Evolutionary conservation across 1,284 basidiomycete genomes (phyloP), one percentile per base, ranked within the genome.

Genomic region (Ganoderma lucidum): DNA sequence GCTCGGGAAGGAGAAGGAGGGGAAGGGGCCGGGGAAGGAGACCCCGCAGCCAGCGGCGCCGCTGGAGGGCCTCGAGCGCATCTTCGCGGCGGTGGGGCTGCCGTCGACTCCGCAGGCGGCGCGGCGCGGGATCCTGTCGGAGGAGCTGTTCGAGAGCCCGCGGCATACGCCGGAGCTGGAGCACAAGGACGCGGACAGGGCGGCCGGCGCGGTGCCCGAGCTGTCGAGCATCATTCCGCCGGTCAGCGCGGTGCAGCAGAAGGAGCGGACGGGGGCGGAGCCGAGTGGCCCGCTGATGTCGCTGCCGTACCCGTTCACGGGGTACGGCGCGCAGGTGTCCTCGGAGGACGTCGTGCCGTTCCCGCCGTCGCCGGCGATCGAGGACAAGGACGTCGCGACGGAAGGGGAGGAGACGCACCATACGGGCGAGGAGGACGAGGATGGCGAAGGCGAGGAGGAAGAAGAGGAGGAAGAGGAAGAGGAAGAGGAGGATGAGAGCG

Each of bases 311-410:
- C n/a, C n/a, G n/a, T n/a, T n/a, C n/a, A n/a, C n/a, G n/a, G n/a
- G 82, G 4, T 83, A 83, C 64, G 84, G 84, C 45, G 87, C 88
- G 6, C 88, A 87, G 69, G 81, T 85, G 63, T 89, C 89, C 6
- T 87, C 86, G 14, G 83, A 82, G 73, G 85, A 86, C 64, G 88
- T 87, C 65, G 86, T 93, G 23, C 90, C 92, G 0, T 93, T 93
- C 84, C 92, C 92, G 12, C 89, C 87, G 2, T 89, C 90, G 3
- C 87, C 87, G 42, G 79, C 81, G 44, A 75, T 73, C 44, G 75
- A 76, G 37, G 75, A 75, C 51, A 70, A 67, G 51, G 75, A 76
- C 35, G 65, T 76, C 30, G 76, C 68, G 15, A 78, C 74, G 12
- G 77, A 73, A 32, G 75, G 64, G n/a, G 80, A 73, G n/a, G 72